Evolutionary conservation across 2,329 filamentous ascomycete genomes (phyloP).

Genomic region (Xylaria sp.): DNA sequence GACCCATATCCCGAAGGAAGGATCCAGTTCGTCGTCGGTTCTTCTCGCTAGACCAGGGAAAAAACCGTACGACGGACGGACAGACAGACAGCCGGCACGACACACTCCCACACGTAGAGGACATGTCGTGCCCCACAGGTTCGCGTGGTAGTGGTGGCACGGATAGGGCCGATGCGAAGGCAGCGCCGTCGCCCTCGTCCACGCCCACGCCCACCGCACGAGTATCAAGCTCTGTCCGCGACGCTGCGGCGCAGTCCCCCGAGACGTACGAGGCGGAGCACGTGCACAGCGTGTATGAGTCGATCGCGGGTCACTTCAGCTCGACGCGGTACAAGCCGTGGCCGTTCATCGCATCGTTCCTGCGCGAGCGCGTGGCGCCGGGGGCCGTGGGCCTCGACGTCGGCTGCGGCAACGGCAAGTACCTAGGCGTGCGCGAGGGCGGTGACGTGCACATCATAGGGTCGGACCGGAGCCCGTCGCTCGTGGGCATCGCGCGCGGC

Average conservation of each 20-base stretch:
- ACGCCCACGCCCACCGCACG: not conserved
- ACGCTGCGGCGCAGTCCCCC: constrained; percentile 33
- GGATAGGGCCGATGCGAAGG: constrained; percentile 29
- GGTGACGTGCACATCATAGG: constrained; percentile 78
- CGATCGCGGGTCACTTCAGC: constrained; percentile 86
- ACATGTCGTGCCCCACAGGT: constrained; percentile 38
- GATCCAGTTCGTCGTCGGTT: constrained; percentile 3
- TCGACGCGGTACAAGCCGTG: constrained; percentile 85
- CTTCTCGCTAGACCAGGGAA: not conserved
- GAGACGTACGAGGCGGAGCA: constrained; percentile 82
- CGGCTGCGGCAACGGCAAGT: constrained; percentile 97
- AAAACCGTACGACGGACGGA: constrained; percentile 19
- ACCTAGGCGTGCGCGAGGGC: constrained; percentile 77
- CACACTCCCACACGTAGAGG: constrained; percentile 9
- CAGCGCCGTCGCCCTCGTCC: not conserved
- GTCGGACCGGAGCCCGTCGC: constrained; percentile 78
- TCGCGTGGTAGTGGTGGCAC: constrained; percentile 40
- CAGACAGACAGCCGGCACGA: too few relatives aligned
- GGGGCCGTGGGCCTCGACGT: constrained; percentile 89
- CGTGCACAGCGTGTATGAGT: constrained; percentile 91
- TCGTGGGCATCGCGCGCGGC: constrained; percentile 60
- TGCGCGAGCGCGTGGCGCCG: constrained; percentile 66
- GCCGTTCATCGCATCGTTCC: constrained; percentile 87
- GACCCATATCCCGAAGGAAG: not conserved
- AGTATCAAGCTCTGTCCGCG: constrained; percentile 23